Conservation (phyloP, 2,329 filamentous ascomycete genomes). For the Penicillium sumatraense region DNA sequence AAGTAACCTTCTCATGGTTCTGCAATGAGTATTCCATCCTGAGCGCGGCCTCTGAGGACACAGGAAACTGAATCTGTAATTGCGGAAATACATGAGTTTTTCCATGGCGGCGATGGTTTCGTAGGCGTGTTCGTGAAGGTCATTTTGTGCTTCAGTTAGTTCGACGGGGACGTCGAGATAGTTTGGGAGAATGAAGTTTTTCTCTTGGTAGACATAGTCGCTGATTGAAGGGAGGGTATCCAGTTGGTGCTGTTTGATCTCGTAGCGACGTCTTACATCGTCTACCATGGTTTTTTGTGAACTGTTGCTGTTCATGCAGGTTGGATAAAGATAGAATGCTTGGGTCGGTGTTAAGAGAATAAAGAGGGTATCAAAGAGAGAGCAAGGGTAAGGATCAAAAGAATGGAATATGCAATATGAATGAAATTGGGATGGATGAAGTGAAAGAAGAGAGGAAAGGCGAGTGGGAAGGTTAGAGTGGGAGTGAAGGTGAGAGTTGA, state of each 20-base stretch:
- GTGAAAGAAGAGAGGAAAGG: not conserved
- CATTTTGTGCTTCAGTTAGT: conserved; percentile 11
- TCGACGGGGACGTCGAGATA: conserved; percentile 13
- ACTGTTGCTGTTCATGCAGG: no score
- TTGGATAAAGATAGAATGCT: not conserved
- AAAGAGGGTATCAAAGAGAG: not conserved
- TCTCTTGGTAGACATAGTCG: conserved; percentile 20
- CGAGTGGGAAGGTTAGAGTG: not conserved
- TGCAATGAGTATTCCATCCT: conserved; percentile 17
- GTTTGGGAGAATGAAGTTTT: conserved; percentile 17
- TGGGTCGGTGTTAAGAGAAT: not conserved
- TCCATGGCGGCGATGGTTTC: conserved; percentile 18
- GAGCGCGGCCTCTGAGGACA: conserved; percentile 22
- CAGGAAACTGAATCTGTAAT: conserved; percentile 29
- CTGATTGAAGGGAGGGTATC: conserved; percentile 10
- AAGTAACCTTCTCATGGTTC: conserved; percentile 32
- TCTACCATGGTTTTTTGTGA: not conserved
- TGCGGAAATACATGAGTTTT: conserved; percentile 18
- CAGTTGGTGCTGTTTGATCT: not conserved
- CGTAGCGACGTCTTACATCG: not conserved
- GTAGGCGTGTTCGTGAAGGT: conserved; percentile 21
- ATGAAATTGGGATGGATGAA: not conserved
- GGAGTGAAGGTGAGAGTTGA: not conserved
- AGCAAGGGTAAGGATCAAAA: not conserved
- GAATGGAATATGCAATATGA: not conserved